Percentiles rank a stretch among this genome's conserved stretches.
Evolutionary conservation across 768 basidiomycete species (phyloP).

Genomic region (Boletus pseudo-olivaceus): DNA sequence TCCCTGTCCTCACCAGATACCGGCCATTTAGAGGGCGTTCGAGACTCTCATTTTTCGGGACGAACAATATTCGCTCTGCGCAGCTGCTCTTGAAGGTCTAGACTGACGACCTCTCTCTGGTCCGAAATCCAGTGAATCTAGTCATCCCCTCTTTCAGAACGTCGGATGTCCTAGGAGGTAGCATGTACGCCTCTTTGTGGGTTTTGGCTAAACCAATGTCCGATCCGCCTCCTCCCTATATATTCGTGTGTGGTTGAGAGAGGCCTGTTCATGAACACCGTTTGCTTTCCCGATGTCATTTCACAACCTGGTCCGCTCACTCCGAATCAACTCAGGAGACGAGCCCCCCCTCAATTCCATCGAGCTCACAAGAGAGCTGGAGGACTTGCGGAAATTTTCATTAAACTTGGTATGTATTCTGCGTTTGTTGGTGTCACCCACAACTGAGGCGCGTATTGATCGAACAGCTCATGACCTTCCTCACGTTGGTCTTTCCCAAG

Average conservation of each 20-base stretch:
- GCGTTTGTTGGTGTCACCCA: background rate
- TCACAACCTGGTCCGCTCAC: background rate
- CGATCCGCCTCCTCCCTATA: conserved; percentile 3
- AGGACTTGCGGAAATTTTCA: conserved; percentile 21
- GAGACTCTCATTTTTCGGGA: background rate
- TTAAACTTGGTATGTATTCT: conserved; percentile 18
- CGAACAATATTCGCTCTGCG: background rate
- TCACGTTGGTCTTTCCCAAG: conserved; percentile 18
- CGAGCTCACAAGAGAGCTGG: conserved; percentile 20
- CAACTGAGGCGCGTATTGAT: background rate
- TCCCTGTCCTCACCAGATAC: background rate
- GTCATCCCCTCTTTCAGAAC: background rate
- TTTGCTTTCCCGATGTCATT: conserved; percentile 10
- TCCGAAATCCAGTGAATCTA: background rate
- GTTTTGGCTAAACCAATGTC: background rate
- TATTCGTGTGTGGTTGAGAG: background rate
- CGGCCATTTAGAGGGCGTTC: background rate
- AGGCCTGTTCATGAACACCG: background rate
- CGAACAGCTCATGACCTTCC: conserved; percentile 27
- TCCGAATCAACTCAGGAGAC: background rate
- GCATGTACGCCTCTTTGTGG: background rate
- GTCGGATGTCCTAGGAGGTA: background rate
- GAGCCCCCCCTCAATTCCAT: conserved; percentile 1
- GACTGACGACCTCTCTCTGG: background rate
- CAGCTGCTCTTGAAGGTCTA: conserved; percentile 3